Conservation (phyloP, 257 asterid genomes). For the Phtheirospermum japonicum region DNA sequence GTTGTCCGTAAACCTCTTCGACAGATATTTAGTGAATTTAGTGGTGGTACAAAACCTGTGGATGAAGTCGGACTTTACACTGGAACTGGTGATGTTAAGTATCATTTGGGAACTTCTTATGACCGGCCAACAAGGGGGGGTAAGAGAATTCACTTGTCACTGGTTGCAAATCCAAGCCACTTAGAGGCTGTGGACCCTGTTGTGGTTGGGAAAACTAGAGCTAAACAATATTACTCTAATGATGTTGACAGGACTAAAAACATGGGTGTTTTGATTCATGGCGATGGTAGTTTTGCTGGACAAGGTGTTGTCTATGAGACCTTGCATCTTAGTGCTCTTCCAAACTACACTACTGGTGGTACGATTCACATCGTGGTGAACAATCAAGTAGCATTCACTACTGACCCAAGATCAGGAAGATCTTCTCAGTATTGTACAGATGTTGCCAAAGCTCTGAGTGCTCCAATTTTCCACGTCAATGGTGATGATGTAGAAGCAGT, state of each 20-base stretch:
- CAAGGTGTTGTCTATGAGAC: slow-evolving; percentile 97
- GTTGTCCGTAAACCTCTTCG: slow-evolving; percentile 88
- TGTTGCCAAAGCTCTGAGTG: slow-evolving; percentile 66
- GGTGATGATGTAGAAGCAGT: slow-evolving; percentile 84
- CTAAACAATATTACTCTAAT: slow-evolving; percentile 79
- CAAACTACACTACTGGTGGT: slow-evolving; percentile 90
- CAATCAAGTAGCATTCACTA: slow-evolving; percentile 78
- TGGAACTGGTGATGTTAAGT: slow-evolving; percentile 95
- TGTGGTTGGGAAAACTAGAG: slow-evolving; percentile 91
- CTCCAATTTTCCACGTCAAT: slow-evolving; percentile 77
- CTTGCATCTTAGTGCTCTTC: slow-evolving; percentile 94
- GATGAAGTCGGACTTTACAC: slow-evolving; percentile 84
- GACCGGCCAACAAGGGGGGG: slow-evolving; percentile 97
- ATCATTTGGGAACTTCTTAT: slow-evolving; percentile 94
- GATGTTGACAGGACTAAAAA: slow-evolving; percentile 70
- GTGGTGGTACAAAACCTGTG: slow-evolving; percentile 83
- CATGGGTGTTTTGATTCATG: slow-evolving; percentile 83
- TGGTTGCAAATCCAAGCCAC: slow-evolving; percentile 96
- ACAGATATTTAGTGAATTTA: slow-evolving; percentile 86
- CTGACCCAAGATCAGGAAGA: slow-evolving; percentile 62
- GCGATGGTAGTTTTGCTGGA: slow-evolving; percentile 96
- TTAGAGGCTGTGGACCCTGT: slow-evolving; percentile 96
- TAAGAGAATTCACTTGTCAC: slow-evolving; percentile 83
- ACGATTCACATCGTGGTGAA: slow-evolving; percentile 76
- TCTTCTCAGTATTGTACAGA: slow-evolving; percentile 81